Evolutionary conservation across 345 rosid species (phyloP).

Genomic region (Populus davidiana): DNA sequence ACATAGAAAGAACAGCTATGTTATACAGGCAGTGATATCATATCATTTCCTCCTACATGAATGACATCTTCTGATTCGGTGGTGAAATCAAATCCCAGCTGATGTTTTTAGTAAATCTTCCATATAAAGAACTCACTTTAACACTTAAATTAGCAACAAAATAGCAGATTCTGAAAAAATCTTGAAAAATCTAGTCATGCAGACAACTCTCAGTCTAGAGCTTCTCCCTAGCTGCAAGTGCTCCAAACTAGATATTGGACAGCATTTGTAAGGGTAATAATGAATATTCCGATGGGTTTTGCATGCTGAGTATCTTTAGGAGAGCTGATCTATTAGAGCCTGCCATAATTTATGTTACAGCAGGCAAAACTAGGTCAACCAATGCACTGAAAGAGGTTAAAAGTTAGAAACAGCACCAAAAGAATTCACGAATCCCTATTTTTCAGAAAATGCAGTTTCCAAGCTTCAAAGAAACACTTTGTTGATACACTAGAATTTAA

Average conservation of each 20-base stretch:
- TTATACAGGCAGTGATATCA: neutral
- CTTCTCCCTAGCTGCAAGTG: conserved; percentile 79
- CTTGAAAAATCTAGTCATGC: neutral
- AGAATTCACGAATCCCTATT: neutral
- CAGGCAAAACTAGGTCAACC: conserved; percentile 97
- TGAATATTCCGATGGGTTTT: conserved; percentile 85
- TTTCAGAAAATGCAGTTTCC: neutral
- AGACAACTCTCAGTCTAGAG: conserved; percentile 88
- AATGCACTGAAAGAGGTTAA: conserved; percentile 47
- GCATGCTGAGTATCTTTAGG: conserved; percentile 86
- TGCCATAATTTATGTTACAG: conserved; percentile 97
- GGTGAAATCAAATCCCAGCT: neutral
- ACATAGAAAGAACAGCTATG: neutral
- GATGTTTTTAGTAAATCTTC: neutral
- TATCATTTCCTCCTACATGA: neutral
- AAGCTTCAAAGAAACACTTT: neutral
- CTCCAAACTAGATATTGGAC: conserved; percentile 77
- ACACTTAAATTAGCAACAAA: neutral
- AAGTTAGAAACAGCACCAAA: conserved; percentile 10
- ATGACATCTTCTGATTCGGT: neutral
- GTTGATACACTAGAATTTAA: neutral
- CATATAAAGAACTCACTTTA: neutral
- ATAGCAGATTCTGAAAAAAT: neutral
- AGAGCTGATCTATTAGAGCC: conserved; percentile 96
- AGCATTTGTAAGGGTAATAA: conserved; percentile 83